These are phyloP conservation scores for Vicia villosa DNA, from an alignment of 306 rosid genomes.

Conservation along the genomic window DNA sequence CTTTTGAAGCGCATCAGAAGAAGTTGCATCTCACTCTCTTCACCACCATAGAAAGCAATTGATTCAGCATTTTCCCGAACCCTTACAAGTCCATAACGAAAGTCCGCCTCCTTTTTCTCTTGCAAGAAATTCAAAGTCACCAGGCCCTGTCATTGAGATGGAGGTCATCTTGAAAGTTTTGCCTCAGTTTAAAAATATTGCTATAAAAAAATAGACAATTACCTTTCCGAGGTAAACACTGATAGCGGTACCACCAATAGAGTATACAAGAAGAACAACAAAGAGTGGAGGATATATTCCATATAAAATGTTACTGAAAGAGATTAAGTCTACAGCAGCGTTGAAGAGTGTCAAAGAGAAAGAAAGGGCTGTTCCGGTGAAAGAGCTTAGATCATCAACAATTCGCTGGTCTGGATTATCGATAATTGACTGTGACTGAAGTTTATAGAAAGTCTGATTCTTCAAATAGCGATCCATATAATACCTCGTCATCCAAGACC, in stretches of 20 bases:
- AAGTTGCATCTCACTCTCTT: conserved; percentile 88
- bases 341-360: conserved; percentile 80
- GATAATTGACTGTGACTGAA: conserved; percentile 91
- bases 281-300: conserved; percentile 96
- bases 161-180: background rate
- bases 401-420: conserved; percentile 97
- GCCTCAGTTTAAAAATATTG: conserved; percentile 23
- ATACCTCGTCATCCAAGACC: conserved; percentile 98
- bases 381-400: conserved; percentile 92
- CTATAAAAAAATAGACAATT: conserved; percentile 14
- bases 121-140: conserved; percentile 85
- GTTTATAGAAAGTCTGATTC: conserved; percentile 82
- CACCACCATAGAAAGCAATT: conserved; percentile 94
- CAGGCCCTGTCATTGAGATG: conserved; percentile 81
- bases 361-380: conserved; percentile 85
- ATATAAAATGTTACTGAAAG: conserved; percentile 87
- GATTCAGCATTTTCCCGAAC: conserved; percentile 98
- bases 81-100: conserved; percentile 95
- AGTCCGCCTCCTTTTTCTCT: conserved; percentile 99
- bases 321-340: conserved; percentile 84
- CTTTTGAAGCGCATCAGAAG: conserved; percentile 87
- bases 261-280: conserved; percentile 79
- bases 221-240: conserved; percentile 93
- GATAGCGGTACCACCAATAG: conserved; percentile 89
- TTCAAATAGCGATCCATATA: conserved; percentile 90